Percentiles rank a stretch among this genome's conserved stretches.
Evolutionary conservation across 257 asterid species (phyloP).

Genomic region (Lycium ferocissimum): DNA sequence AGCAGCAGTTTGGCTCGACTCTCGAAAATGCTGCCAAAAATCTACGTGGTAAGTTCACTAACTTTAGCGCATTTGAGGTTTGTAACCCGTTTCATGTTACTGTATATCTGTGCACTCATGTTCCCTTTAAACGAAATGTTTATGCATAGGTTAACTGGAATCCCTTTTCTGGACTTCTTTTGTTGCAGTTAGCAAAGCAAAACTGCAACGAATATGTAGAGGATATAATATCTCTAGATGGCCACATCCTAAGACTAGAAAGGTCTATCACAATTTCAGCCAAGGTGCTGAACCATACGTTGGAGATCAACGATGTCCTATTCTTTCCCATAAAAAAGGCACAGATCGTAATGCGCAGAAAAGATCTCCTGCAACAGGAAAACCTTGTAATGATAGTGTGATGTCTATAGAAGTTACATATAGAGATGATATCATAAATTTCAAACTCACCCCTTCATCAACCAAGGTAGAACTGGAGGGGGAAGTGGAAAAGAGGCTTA

Average conservation of each 20-base stretch:
- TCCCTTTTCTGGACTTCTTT: not conserved
- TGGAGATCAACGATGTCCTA: conserved; percentile 7
- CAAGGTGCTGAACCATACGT: not conserved
- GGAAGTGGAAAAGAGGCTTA: conserved; percentile 38
- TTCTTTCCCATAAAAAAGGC: not conserved
- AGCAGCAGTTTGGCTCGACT: not conserved
- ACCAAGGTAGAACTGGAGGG: conserved; percentile 22
- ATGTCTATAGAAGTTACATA: conserved; percentile 28
- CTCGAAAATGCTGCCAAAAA: not conserved
- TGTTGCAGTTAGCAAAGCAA: not conserved
- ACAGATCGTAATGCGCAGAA: not conserved
- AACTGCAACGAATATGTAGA: not conserved
- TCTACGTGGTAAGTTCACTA: not conserved
- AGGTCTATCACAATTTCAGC: too few species aligned
- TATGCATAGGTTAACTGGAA: not conserved
- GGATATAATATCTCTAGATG: not conserved
- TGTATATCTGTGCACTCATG: not conserved
- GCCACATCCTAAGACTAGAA: not conserved
- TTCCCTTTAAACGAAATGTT: not conserved
- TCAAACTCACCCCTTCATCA: conserved; percentile 30
- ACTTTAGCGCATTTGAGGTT: not conserved
- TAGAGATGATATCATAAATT: conserved; percentile 33
- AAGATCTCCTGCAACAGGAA: not conserved
- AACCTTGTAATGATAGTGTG: not conserved
- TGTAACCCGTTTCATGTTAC: not conserved